phyloP scores from a whole-genome alignment of 768 basidiomycete genomes.

The Boletus subcaerulescens region DNA sequence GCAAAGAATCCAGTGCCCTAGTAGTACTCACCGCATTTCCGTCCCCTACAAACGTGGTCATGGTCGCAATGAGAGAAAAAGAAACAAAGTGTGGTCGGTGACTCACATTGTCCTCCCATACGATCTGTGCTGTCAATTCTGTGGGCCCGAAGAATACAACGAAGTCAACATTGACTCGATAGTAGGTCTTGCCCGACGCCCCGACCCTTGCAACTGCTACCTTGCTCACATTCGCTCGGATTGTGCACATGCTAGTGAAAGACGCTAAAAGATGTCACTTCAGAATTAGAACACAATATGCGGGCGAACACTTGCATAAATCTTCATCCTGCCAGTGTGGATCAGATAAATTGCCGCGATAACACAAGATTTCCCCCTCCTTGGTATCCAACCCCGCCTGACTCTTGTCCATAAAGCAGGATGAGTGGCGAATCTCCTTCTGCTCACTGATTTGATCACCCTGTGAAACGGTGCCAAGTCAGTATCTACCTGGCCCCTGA shows the following conservation, averaged over 20 bases:
- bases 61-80: no score
- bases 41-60: no score
- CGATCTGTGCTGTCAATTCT: slow-evolving; percentile 1
- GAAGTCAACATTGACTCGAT: neutral
- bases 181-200: neutral
- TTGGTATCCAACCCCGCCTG: neutral
- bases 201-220: neutral
- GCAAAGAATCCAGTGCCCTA: no score
- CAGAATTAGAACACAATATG: neutral
- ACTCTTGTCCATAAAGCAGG: neutral
- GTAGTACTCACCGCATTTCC: no score
- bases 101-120: slow-evolving; percentile 3
- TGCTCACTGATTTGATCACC: neutral
- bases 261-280: neutral
- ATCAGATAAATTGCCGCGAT: neutral
- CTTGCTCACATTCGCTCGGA: neutral
- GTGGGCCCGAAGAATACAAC: neutral
- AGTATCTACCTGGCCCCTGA: neutral
- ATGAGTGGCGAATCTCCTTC: neutral
- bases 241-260: neutral
- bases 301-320: neutral
- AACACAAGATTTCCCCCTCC: neutral
- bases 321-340: slow-evolving; percentile 7
- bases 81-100: no score
- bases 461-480: neutral